Evolutionary conservation across 768 basidiomycete species (phyloP), one percentile per base, ranked within the genome.

Genomic region (Mrakia hoshinonis): DNA sequence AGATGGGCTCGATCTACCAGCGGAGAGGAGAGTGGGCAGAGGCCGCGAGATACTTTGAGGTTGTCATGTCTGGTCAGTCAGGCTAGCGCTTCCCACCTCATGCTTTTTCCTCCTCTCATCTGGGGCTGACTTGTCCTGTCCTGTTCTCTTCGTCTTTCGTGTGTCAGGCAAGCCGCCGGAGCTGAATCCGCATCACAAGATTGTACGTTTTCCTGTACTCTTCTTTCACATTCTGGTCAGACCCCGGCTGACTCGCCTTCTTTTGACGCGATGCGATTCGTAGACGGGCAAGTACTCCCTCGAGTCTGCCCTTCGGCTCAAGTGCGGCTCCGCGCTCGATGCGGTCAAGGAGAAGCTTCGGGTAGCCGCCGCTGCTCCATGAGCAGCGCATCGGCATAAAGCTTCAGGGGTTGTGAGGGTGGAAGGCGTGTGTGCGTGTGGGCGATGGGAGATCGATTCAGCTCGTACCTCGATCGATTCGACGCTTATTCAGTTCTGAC

Each of bases 221-320:
- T 34, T 20, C 55, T 34, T 20, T 34, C n/a, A n/a, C n/a, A n/a
- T n/a, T n/a, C n/a, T n/a, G n/a, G n/a, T n/a, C n/a, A n/a, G n/a
- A n/a, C n/a, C n/a, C n/a, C n/a, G n/a, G n/a, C n/a, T n/a, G n/a
- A n/a, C n/a, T n/a, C n/a, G n/a, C n/a, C n/a, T n/a, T n/a, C n/a
- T n/a, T n/a, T n/a, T n/a, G n/a, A n/a, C n/a, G n/a, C n/a, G n/a
- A n/a, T n/a, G n/a, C n/a, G n/a, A n/a, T n/a, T 43, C 43, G 22
- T 31, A 61, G 67, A 68, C 38, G 36, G 67, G 67, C 15, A 68
- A 68, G 43, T 68, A 68, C 55, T 68, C 67, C 24, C 67, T 68
- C 55, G 52, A 68, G 29, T 55, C 52, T 15, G 67, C 52, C 52
- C 52, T 68, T 46, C 54, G 52, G 26, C 54, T 68, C 29, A 68